A percentile compares a stretch with the other conserved stretches of the same genome.
These are phyloP conservation scores for Talaromyces sp. DNA, from an alignment of 2,329 filamentous ascomycete genomes.

Conservation along the genomic window DNA sequence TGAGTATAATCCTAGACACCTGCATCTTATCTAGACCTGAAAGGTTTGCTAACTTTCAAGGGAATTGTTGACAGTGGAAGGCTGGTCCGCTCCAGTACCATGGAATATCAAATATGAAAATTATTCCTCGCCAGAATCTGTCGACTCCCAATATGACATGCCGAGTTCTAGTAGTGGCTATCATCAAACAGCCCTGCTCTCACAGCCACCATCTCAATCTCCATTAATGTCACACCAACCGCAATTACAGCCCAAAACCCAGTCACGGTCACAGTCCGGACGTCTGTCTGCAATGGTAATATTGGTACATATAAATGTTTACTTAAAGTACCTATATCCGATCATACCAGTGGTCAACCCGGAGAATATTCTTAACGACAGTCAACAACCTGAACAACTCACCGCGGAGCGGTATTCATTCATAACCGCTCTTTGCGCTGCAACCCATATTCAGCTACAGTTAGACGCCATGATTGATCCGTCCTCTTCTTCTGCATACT, in stretches of 20 bases:
- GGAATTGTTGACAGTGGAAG: conserved; percentile 8
- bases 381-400: conserved; percentile 54
- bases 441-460: conserved; percentile 46
- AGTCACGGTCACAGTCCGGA: conserved; percentile 20
- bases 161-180: conserved; percentile 13
- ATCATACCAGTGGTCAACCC: conserved; percentile 44
- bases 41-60: neutral
- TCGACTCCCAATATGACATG: conserved; percentile 30
- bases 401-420: conserved; percentile 40
- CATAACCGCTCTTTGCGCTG: conserved; percentile 40
- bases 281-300: conserved; percentile 34
- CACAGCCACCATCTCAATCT: neutral
- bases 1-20: neutral
- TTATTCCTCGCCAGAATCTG: conserved; percentile 35
- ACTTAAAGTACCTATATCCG: conserved; percentile 42
- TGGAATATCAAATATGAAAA: conserved; percentile 28
- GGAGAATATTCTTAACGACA: conserved; percentile 35
- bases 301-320: conserved; percentile 41
- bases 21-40: neutral
- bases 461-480: conserved; percentile 31
- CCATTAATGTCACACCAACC: neutral
- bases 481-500: conserved; percentile 44
- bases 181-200: neutral
- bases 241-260: neutral
- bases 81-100: conserved; percentile 26